Base-by-base conservation (phyloP, 306 rosid species). In the Corylus heterophylla region DNA sequence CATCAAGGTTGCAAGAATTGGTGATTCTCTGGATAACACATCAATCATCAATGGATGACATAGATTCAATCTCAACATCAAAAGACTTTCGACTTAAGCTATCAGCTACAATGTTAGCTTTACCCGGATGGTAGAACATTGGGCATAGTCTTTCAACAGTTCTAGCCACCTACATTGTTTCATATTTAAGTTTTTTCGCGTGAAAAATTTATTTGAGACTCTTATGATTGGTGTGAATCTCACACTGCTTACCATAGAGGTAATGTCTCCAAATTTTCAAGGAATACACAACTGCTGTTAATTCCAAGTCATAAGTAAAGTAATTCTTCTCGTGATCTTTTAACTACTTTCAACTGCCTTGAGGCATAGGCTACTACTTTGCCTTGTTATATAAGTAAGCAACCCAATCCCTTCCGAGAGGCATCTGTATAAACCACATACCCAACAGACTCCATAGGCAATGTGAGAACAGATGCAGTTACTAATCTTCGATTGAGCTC, bases 191-290 rank as follows among this genome's bases (percentile, higher is more conserved):
- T 51, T 45, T 12, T 29, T 72, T 3, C 27, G 48, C 3, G 27
- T 35, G 39, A 22, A 4, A 70, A 1, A 18, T 2, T 1, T 70
- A 47, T 11, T 47, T 70, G 3, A 70, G 3, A 3, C 29, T 70
- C 2, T 70, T 45, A 70, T 70, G 42, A 16, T 66, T 12, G n/a
- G 3, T 64, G 7, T 64, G 11, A n/a, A 14, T 66, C 48, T 25
- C n/a, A 13, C 45, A 29, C 8, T 4, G 7, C 11, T 66, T 47
- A 3, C 45, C 61, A 72, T 72, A 72, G 2, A 72, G 14, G 27
- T 50, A 52, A 16, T 72, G 76, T 22, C 61, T 72, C 5, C 61
- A 72, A 2, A 72, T 72, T 6, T 72, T 72, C 2, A 72, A 18
- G 2, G 62, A 44, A 29, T 50, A 51, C 0, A 51, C 45, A 0